phyloP scores from a whole-genome alignment of 108 stramenopile species.

The Bacterosira constricta region DNA sequence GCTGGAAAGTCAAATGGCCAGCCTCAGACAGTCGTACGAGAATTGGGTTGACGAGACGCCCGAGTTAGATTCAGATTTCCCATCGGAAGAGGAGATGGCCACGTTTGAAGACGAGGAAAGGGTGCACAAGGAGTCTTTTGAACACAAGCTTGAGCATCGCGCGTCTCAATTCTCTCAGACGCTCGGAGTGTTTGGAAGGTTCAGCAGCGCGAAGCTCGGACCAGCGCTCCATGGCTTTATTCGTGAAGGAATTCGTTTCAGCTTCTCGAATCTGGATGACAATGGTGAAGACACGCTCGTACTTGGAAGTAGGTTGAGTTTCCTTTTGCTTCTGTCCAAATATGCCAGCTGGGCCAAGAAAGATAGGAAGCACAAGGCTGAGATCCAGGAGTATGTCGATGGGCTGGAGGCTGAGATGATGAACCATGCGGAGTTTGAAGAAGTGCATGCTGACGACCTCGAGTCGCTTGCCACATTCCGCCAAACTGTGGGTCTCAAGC shows the following conservation, averaged over 20 bases:
- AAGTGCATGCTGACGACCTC: conserved; percentile 77
- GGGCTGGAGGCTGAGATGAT: conserved; percentile 63
- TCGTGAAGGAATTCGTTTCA: conserved; percentile 79
- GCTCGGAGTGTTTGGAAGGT: conserved; percentile 73
- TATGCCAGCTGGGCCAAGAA: conserved; percentile 67
- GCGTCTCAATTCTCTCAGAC: conserved; percentile 67
- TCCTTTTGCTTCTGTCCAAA: conserved; percentile 67
- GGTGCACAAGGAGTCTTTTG: conserved; percentile 55
- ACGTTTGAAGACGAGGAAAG: conserved; percentile 61
- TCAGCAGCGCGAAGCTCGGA: conserved; percentile 52
- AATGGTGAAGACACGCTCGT: conserved; percentile 63
- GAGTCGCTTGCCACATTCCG: conserved; percentile 57
- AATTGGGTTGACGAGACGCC: conserved; percentile 80
- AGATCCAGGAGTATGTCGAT: conserved; percentile 53
- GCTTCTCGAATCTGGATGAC: conserved; percentile 68
- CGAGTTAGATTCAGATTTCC: conserved; percentile 58
- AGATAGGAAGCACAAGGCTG: conserved; percentile 51
- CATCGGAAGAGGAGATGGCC: conserved; percentile 78
- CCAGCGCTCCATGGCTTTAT: conserved; percentile 77
- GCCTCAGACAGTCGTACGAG: conserved; percentile 72
- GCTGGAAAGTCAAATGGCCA: conserved; percentile 88
- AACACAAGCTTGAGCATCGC: conserved; percentile 59
- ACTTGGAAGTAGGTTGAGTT: conserved; percentile 79
- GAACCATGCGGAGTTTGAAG: conserved; percentile 69
- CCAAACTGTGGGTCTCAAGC: conserved; percentile 55